Percentiles rank a stretch among this genome's conserved stretches.
phyloP scores from a whole-genome alignment of 139 green algal species.

The Chlorella sp. region DNA sequence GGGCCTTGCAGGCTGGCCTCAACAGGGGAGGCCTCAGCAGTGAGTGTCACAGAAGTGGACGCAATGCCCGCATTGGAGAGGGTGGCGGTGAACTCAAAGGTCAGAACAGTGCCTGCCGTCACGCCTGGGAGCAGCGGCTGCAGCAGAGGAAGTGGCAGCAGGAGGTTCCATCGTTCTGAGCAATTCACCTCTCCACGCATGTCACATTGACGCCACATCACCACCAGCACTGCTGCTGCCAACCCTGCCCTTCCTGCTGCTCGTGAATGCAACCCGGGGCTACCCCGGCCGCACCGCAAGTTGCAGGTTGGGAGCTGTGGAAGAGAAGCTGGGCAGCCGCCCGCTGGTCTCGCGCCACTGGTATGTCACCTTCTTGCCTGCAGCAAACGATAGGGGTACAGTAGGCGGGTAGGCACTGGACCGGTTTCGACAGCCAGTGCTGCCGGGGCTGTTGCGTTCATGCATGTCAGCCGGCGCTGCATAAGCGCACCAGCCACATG shows the following conservation, averaged over 20 bases:
- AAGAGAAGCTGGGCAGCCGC: background rate
- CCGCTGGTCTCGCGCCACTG: conserved; percentile 6
- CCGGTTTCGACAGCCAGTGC: too few species aligned
- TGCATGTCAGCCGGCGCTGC: too few species aligned
- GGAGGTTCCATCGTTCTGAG: too few species aligned
- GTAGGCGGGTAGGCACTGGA: too few species aligned
- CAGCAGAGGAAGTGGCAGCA: background rate
- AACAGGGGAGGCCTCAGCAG: background rate
- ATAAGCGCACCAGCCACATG: background rate
- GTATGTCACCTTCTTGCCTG: conserved; percentile 2
- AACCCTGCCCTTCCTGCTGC: too few species aligned
- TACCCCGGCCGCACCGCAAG: background rate
- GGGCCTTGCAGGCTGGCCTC: background rate
- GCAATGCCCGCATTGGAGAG: background rate
- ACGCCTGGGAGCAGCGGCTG: background rate
- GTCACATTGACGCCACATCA: too few species aligned
- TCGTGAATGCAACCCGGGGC: too few species aligned
- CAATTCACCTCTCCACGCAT: too few species aligned
- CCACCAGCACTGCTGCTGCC: too few species aligned
- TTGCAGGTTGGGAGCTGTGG: too few species aligned
- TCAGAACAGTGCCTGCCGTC: background rate
- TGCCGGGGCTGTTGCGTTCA: too few species aligned
- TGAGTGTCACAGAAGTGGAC: background rate
- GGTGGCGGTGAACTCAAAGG: background rate
- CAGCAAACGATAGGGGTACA: too few species aligned